Conservation (phyloP, 2,329 filamentous ascomycete species). For the Colletotrichum sp. region DNA sequence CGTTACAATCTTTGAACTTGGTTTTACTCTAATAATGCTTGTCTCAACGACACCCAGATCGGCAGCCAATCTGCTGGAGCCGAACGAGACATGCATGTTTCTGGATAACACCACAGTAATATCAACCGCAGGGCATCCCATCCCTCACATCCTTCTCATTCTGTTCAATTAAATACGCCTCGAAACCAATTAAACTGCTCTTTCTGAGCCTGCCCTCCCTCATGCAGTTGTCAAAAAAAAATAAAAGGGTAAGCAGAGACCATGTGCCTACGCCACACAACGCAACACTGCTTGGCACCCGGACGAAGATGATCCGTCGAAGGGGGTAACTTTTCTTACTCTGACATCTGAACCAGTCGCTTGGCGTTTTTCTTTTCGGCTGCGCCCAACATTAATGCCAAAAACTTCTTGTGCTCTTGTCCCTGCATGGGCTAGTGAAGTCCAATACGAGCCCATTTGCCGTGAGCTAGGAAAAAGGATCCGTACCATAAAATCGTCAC, state of each 20-base stretch:
- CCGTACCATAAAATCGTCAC: background rate
- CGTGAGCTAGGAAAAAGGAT: background rate
- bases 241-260: background rate
- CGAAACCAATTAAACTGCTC: background rate
- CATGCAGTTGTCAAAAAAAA: background rate
- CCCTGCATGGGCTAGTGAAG: background rate
- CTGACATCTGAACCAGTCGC: background rate
- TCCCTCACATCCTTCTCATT: background rate
- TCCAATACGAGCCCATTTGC: background rate
- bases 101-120: background rate
- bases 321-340: background rate
- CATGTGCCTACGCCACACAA: background rate
- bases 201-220: background rate
- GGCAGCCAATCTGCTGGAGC: background rate
- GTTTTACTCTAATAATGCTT: background rate
- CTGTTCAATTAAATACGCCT: background rate
- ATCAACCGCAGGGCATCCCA: background rate
- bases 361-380: background rate
- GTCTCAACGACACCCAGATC: background rate
- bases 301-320: background rate
- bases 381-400: background rate
- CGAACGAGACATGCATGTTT: background rate
- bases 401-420: background rate
- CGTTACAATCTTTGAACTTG: background rate
- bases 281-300: background rate